These are phyloP conservation scores for Mrakia gelida DNA, from an alignment of 768 basidiomycete genomes.

Conservation along the genomic window DNA sequence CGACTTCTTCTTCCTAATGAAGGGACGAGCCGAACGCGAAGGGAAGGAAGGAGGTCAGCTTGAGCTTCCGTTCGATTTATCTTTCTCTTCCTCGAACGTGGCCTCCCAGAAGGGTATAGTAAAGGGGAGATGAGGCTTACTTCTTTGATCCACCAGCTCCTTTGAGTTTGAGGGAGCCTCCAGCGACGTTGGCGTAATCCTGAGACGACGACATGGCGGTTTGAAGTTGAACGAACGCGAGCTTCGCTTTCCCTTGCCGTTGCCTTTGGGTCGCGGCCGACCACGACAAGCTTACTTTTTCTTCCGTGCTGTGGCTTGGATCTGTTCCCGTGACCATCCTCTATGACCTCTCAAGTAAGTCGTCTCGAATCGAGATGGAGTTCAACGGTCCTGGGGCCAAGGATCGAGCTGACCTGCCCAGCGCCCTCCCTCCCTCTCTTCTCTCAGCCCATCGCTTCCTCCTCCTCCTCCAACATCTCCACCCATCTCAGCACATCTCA, in stretches of 20 bases:
- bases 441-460: background rate
- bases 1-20: conserved; percentile 71
- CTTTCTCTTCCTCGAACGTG: conserved; percentile 23
- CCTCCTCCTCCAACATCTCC: no score
- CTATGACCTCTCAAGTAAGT: no score
- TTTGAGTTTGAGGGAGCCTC: conserved; percentile 86
- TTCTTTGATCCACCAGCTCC: conserved; percentile 62
- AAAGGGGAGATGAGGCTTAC: conserved; percentile 48
- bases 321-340: no score
- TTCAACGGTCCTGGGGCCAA: no score
- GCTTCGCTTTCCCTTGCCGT: no score
- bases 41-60: conserved; percentile 8
- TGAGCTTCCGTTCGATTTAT: conserved; percentile 22
- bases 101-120: background rate
- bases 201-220: conserved; percentile 39
- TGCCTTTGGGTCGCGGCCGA: no score
- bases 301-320: no score
- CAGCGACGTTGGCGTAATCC: conserved; percentile 77
- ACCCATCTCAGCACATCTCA: no score
- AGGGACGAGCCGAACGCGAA: background rate
- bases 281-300: no score
- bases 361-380: no score
- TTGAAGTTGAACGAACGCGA: background rate
- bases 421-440: no score
- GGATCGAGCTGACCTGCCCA: no score